phyloP scores from a whole-genome alignment of 352 stramenopile genomes.

The Pythium rhizo-oryzae region DNA sequence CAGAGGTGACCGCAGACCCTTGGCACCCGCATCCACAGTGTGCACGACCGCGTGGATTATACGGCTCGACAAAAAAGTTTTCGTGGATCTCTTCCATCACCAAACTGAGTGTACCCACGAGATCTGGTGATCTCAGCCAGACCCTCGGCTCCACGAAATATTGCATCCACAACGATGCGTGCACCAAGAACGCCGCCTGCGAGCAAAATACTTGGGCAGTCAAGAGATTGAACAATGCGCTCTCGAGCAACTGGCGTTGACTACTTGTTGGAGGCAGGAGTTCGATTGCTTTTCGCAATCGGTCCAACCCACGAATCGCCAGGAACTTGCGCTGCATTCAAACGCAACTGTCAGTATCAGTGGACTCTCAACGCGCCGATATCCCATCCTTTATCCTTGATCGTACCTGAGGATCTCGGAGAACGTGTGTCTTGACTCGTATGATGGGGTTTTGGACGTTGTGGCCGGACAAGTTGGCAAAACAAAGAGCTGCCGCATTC shows the following conservation, averaged over 20 bases:
- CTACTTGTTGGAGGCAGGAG: not conserved
- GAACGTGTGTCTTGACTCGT: not conserved
- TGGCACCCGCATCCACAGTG: conserved; percentile 13
- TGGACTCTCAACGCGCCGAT: not conserved
- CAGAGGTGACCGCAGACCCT: not conserved
- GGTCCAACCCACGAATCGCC: not conserved
- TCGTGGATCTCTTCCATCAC: conserved; percentile 8
- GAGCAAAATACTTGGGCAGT: not conserved
- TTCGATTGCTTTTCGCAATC: conserved; percentile 14
- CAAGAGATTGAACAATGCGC: conserved; percentile 1
- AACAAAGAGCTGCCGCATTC: not conserved
- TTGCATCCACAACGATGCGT: conserved; percentile 4
- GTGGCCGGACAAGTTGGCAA: not conserved
- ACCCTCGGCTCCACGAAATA: conserved; percentile 10
- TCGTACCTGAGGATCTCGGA: not conserved
- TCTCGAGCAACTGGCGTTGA: not conserved
- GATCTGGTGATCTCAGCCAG: conserved; percentile 4
- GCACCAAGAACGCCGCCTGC: conserved; percentile 4
- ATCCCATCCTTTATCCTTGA: not conserved
- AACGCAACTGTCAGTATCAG: not conserved
- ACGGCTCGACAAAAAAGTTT: not conserved
- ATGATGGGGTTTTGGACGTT: too few species aligned
- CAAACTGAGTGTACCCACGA: not conserved
- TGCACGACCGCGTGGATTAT: not conserved
- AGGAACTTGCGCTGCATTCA: conserved; percentile 19